phyloP scores from a whole-genome alignment of 306 rosid species.

The Cyclanthera cordifolia region DNA sequence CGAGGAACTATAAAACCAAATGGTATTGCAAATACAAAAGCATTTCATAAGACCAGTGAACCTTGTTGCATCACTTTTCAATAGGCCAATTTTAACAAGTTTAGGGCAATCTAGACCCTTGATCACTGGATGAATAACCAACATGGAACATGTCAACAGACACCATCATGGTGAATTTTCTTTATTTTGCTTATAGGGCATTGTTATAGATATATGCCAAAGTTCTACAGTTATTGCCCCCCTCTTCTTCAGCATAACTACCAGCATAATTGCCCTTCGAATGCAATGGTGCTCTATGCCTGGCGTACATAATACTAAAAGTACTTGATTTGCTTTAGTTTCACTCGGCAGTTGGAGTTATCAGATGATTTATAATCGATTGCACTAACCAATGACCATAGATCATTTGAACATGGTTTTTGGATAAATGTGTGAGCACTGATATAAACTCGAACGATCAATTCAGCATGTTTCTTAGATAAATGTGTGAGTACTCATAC shows the following conservation, averaged over 20 bases:
- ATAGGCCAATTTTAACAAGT: background rate
- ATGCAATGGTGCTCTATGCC: background rate
- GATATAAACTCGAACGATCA: background rate
- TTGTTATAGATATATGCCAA: background rate
- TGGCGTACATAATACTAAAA: background rate
- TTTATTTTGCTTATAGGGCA: background rate
- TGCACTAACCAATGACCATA: background rate
- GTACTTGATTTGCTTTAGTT: background rate
- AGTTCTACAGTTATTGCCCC: background rate
- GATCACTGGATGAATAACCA: background rate
- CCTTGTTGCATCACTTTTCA: background rate
- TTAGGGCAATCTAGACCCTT: background rate
- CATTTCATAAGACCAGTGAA: background rate
- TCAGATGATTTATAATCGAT: background rate
- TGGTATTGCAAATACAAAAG: background rate
- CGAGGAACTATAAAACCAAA: background rate
- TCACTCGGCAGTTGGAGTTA: background rate
- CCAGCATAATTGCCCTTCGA: background rate
- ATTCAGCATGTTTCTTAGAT: background rate
- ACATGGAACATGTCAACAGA: background rate
- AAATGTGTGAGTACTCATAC: background rate
- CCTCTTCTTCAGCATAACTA: background rate
- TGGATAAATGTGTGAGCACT: conserved; percentile 1
- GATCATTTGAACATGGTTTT: background rate
- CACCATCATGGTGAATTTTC: background rate